Evolutionary conservation across 371 early-diverging fungal species (phyloP).

Genomic region (Vairimorpha necatrix): DNA sequence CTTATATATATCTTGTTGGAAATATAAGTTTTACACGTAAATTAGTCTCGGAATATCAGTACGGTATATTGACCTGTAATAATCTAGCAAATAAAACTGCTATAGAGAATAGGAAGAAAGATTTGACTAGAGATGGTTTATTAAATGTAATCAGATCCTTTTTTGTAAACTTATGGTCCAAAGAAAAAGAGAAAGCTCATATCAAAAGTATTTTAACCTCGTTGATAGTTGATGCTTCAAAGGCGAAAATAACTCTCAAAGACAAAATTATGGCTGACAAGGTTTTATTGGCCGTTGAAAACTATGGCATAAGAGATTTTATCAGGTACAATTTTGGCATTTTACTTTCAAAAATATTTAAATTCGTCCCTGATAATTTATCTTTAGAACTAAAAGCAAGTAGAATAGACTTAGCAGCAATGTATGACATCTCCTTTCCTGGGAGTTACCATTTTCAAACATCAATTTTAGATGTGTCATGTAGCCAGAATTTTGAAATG

Average conservation of each 20-base stretch:
- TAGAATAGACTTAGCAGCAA: no score
- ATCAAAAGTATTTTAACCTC: neutral
- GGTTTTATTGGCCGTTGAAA: neutral
- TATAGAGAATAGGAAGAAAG: neutral
- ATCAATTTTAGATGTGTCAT: no score
- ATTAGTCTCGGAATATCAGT: neutral
- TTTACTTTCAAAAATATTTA: neutral
- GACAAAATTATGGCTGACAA: neutral
- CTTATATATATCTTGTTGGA: neutral
- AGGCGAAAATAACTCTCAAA: neutral
- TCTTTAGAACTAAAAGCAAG: neutral
- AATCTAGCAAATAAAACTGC: neutral
- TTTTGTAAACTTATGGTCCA: neutral
- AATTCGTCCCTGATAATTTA: neutral
- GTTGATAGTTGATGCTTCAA: neutral
- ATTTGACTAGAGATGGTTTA: neutral
- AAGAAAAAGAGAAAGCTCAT: neutral
- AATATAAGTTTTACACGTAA: neutral
- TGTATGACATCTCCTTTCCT: no score
- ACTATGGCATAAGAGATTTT: neutral
- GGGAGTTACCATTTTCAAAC: no score
- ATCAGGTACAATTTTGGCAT: neutral
- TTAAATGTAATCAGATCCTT: neutral
- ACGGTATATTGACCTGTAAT: neutral
- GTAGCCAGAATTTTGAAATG: no score